phyloP scores from a whole-genome alignment of 306 rosid genomes.

The Potentilla sterilis region DNA sequence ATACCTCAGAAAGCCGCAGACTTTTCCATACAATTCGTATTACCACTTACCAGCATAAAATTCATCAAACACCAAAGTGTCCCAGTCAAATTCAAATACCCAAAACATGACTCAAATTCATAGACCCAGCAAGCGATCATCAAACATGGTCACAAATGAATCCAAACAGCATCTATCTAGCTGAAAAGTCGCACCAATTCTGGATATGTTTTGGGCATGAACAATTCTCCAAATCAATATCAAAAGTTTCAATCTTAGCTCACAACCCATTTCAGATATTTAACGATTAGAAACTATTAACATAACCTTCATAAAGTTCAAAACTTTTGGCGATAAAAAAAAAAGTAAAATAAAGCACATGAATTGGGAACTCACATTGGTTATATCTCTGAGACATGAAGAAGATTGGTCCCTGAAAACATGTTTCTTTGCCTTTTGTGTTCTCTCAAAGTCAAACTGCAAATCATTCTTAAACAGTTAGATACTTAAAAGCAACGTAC shows the following conservation, averaged over 20 bases:
- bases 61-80: not conserved
- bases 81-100: not conserved
- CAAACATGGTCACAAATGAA: not conserved
- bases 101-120: not conserved
- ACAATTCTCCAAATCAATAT: not conserved
- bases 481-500: not conserved
- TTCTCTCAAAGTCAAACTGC: slow-evolving; percentile 18
- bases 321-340: not conserved
- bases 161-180: not conserved
- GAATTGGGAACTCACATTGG: slow-evolving; percentile 22
- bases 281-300: not conserved
- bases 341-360: not conserved
- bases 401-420: not conserved
- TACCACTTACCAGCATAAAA: not conserved
- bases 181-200: not conserved
- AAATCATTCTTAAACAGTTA: not conserved
- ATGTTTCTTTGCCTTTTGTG: not conserved
- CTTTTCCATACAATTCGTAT: not conserved
- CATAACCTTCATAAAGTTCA: not conserved
- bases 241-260: not conserved
- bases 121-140: not conserved
- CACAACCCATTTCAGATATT: not conserved
- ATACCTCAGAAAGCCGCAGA: not conserved
- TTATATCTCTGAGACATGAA: not conserved
- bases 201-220: not conserved